Evolutionary conservation across 2,329 filamentous ascomycete species (phyloP), one percentile per base, ranked within the genome.

Genomic region (Cadophora malorum): DNA sequence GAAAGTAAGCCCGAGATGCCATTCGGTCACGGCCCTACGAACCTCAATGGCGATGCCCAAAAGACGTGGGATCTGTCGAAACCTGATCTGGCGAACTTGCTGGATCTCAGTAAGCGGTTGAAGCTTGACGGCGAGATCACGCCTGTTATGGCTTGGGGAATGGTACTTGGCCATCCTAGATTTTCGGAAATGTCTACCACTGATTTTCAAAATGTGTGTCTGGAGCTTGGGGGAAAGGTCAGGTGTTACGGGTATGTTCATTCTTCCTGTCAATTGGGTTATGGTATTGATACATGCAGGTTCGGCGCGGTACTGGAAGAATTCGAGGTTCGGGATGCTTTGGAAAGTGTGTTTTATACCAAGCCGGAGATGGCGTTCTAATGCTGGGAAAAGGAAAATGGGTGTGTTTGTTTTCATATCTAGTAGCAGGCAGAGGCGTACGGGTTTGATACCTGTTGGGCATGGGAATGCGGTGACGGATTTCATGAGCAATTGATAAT

Each of bases 111-210:
- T 81, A 87, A 90, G 74, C 89, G 90, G 74, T 84, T 97, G 31
- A 90, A 96, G 74, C 87, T 96, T 1, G 92, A 96, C 69, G 93
- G 93, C 63, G 93, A 96, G 80, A 92, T 98, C 75, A 98, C 95
- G 21, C 96, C 96, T 0, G 92, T 97, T 72, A 97, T 97, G 93
- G 94, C 94, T 0, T 95, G 96, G 88, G 91, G 93, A 61, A 91
- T 92, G 80, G 85, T 98, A 61, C 82, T 93, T 70, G 85, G 84
- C 56, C 90, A 96, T 79, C 87, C 91, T 47, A 84, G 90, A 70
- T 88, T 94, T 71, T 77, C 78, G 5, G 88, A 91, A 72, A 80
- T 97, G 72, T 87, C 83, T 19, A 79, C 81, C 63, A 85, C 87
- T 49, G 93, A 97, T 76, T 88, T 97, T 73, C 83, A 86, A 73